Evolutionary conservation across 768 basidiomycete genomes (phyloP), one percentile per base, ranked within the genome.

Genomic region (Naganishia friedmannii): DNA sequence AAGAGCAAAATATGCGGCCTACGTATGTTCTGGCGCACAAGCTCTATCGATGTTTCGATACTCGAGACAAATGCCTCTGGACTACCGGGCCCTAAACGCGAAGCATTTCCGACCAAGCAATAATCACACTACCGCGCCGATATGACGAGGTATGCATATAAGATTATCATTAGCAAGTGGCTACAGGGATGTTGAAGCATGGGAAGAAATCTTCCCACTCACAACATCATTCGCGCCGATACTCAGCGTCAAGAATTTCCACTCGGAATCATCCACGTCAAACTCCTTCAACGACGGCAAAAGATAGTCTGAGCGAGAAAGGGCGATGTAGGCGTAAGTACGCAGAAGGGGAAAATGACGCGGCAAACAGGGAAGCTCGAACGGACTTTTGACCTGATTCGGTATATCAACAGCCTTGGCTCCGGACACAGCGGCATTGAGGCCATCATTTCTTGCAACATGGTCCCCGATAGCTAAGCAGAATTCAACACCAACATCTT

Each of bases 181-280:
- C 29, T 15, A 37, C 6, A 17, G 1, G 42, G 39, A 29, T 21
- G 55, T 28, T 9, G 42, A 19, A 46, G 42, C 39, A 8, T 37
- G 32, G 28, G 34, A 5, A 42, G 15, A 15, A 15, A 42, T 42
- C 15, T 39, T 1, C 19, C 37, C 46, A 72, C 78, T 67, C 42
- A 79, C 78, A 5, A 78, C 70, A 65, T 79, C 78, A 65, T 79
- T 79, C 0, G 76, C 78, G 0, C 78, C 78, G 13, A 79, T 78
- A n/a, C 75, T 76, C 13, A 79, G 19, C 65, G 78, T 79, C 56
- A 77, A 73, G 48, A 73, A 76, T 67, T 77, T 78, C 78, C 78
- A 79, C 17, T 75, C 76, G 7, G 72, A 68, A 7, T 73, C 65
- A 21, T 68, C 55, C 21, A 77, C 55, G 7, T 68, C 67, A 26